phyloP scores from a whole-genome alignment of 208 protist species.

The Crithidia bombi region DNA sequence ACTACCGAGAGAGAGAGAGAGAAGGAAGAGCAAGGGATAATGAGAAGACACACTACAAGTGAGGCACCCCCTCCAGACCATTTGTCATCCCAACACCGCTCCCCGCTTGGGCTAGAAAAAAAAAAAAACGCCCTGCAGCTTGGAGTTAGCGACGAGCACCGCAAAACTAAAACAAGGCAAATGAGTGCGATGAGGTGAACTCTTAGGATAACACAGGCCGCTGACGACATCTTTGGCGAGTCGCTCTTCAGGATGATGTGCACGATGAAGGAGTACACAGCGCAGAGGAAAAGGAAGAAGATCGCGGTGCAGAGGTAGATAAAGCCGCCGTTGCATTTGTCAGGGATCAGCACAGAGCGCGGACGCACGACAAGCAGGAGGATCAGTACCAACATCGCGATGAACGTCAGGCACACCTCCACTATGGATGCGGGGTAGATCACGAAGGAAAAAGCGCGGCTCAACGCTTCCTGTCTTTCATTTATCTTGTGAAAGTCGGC shows the following conservation, averaged over 20 bases:
- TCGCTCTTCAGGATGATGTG: neutral
- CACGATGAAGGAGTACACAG: neutral
- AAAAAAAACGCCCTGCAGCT: no score
- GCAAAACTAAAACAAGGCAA: neutral
- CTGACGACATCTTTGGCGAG: neutral
- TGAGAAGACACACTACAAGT: no score
- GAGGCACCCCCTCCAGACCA: no score
- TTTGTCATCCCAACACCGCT: no score
- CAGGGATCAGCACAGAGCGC: neutral
- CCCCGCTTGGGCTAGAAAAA: no score
- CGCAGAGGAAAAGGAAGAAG: neutral
- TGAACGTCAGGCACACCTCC: neutral
- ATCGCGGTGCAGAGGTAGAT: neutral
- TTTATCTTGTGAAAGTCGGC: neutral
- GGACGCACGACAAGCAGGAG: neutral
- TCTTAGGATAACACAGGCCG: neutral
- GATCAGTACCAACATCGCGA: neutral
- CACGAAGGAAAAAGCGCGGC: neutral
- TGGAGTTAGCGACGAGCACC: neutral
- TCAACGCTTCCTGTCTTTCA: neutral
- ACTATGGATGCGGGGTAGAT: neutral
- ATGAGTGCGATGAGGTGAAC: neutral
- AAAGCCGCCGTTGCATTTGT: neutral
- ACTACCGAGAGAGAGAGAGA: no score
- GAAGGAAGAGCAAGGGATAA: no score